A percentile compares a stretch with the other conserved stretches of the same genome.
phyloP scores from a whole-genome alignment of 495 filamentous ascomycete genomes.

The Hypoxylon lienhwacheense region DNA sequence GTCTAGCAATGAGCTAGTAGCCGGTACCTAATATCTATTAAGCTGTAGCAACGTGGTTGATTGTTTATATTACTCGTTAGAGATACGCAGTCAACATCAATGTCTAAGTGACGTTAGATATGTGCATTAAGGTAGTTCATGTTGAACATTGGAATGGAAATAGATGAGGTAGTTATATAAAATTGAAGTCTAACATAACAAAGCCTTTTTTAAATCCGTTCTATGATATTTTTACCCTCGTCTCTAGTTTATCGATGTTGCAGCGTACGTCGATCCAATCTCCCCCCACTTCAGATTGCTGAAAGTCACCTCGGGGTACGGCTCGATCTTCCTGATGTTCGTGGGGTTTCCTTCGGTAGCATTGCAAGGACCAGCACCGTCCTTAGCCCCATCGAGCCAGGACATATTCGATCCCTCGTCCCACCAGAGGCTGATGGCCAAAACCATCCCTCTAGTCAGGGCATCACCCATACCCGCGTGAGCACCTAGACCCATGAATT shows the following conservation, averaged over 20 bases:
- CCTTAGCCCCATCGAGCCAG: slow-evolving; percentile 60
- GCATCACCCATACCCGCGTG: slow-evolving; percentile 60
- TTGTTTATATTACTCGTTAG: too few species aligned
- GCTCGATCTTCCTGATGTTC: slow-evolving; percentile 49
- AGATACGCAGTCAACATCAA: too few species aligned
- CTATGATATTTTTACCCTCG: neutral
- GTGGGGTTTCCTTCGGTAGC: slow-evolving; percentile 53
- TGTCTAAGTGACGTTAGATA: too few species aligned
- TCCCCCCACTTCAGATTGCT: slow-evolving; percentile 68
- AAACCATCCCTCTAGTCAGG: slow-evolving; percentile 63
- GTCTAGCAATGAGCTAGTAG: too few species aligned
- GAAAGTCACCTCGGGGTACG: slow-evolving; percentile 58
- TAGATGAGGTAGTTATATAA: too few species aligned
- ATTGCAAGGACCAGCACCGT: slow-evolving; percentile 61
- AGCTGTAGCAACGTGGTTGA: too few species aligned
- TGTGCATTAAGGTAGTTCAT: too few species aligned
- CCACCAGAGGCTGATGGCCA: slow-evolving; percentile 68
- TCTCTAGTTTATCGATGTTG: slow-evolving; percentile 9
- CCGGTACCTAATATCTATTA: too few species aligned
- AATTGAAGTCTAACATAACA: too few species aligned
- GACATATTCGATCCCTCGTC: slow-evolving; percentile 60
- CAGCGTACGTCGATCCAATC: slow-evolving; percentile 58
- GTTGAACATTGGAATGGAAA: too few species aligned
- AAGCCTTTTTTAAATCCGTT: too few species aligned
- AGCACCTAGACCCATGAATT: slow-evolving; percentile 59